A percentile compares a stretch with the other conserved stretches of the same genome.
phyloP scores from a whole-genome alignment of 495 filamentous ascomycete species.

The Rusavskia elegans region DNA sequence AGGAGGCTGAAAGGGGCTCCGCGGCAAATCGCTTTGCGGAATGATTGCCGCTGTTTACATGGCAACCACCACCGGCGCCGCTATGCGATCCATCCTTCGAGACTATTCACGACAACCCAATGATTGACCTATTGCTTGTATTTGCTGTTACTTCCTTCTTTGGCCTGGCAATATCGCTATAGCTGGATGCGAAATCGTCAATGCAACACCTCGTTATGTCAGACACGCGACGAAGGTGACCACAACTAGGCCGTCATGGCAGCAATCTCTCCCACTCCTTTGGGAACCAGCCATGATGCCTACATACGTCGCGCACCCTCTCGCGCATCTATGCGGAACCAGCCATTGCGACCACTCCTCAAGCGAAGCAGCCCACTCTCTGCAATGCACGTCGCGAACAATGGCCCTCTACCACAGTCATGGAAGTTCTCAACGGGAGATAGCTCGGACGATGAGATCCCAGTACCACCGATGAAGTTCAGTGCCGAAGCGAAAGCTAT shows the following conservation, averaged over 20 bases:
- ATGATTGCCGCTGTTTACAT: neutral
- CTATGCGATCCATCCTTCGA: neutral
- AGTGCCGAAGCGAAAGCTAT: constrained; percentile 66
- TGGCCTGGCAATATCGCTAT: neutral
- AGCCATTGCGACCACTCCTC: constrained; percentile 11
- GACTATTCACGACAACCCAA: neutral
- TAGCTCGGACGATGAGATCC: constrained; percentile 62
- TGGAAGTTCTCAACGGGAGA: constrained; percentile 31
- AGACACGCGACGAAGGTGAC: neutral
- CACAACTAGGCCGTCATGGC: constrained; percentile 5
- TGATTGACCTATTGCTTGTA: neutral
- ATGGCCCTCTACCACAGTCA: constrained; percentile 3
- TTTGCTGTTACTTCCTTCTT: neutral
- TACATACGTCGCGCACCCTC: constrained; percentile 3
- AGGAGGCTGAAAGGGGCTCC: too few species aligned
- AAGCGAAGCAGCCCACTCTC: constrained; percentile 7
- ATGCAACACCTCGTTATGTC: neutral
- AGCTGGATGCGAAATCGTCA: neutral
- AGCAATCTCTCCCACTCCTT: constrained; percentile 11
- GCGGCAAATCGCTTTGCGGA: too few species aligned
- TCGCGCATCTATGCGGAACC: constrained; percentile 2
- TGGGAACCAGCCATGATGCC: constrained; percentile 7
- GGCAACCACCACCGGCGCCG: neutral
- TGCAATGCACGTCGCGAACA: constrained; percentile 1
- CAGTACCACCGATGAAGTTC: constrained; percentile 59